A percentile compares a stretch with the other conserved stretches of the same genome.
phyloP scores from a whole-genome alignment of 352 stramenopile genomes.

The Hyaloperonospora brassicae region DNA sequence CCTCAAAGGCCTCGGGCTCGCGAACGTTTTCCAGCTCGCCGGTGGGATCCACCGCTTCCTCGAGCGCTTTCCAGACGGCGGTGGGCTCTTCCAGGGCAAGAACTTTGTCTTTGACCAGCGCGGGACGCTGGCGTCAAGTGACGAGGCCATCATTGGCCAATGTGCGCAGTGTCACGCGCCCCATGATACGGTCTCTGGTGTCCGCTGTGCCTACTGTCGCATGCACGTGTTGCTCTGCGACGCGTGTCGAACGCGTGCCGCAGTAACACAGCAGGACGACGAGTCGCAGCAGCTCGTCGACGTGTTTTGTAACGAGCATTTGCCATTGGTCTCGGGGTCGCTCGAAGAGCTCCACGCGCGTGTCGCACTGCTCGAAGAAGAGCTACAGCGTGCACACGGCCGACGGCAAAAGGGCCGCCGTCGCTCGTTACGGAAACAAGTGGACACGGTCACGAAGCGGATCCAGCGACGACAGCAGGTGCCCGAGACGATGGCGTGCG shows the following conservation, averaged over 20 bases:
- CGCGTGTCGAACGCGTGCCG: constrained; percentile 40
- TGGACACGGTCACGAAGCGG: constrained; percentile 55
- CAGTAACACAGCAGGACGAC: constrained; percentile 2
- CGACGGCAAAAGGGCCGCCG: constrained; percentile 55
- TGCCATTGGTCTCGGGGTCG: constrained; percentile 39
- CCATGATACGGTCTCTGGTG: constrained; percentile 56
- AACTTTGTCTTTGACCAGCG: constrained; percentile 85
- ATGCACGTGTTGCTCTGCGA: constrained; percentile 73
- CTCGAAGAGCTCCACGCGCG: constrained; percentile 32
- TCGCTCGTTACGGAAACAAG: constrained; percentile 72
- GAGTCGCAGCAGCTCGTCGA: constrained; percentile 21
- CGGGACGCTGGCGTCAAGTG: constrained; percentile 52
- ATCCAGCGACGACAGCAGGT: constrained; percentile 33
- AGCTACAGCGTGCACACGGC: constrained; percentile 31
- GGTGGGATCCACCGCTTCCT: constrained; percentile 83
- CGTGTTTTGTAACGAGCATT: constrained; percentile 55
- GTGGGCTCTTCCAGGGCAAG: constrained; percentile 67
- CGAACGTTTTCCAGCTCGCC: constrained; percentile 69
- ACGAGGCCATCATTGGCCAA: constrained; percentile 47
- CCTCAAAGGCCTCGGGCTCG: constrained; percentile 56
- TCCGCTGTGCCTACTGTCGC: constrained; percentile 68
- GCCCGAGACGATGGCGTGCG: neutral
- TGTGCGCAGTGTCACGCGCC: constrained; percentile 52
- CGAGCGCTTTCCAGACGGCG: constrained; percentile 63
- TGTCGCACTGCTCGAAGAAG: constrained; percentile 22